Conservation (phyloP, 2,329 filamentous ascomycete genomes). For the Beauveria caledonica region DNA sequence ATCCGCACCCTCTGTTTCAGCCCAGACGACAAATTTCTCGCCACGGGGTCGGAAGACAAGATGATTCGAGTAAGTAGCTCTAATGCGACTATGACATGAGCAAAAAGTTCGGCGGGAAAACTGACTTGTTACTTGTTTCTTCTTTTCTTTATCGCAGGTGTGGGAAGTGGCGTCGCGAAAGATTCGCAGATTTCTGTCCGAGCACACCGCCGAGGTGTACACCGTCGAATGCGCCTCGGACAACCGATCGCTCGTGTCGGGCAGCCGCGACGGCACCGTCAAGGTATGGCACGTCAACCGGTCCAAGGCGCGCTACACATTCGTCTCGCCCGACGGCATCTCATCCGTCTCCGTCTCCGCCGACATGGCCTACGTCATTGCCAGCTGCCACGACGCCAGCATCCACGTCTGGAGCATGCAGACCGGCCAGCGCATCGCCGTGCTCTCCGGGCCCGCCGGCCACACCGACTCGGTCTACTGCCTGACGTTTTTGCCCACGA, state of each 20-base stretch:
- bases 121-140: not conserved
- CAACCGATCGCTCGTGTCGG: constrained; percentile 87
- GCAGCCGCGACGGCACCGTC: constrained; percentile 88
- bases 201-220: constrained; percentile 97
- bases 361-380: constrained; percentile 86
- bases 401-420: constrained; percentile 93
- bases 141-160: constrained; percentile 46
- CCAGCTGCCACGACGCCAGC: constrained; percentile 92
- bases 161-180: constrained; percentile 82
- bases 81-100: not conserved
- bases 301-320: constrained; percentile 70
- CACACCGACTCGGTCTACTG: constrained; percentile 97
- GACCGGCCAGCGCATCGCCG: constrained; percentile 70
- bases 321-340: constrained; percentile 91
- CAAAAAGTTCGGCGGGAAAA: not conserved
- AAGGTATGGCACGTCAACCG: constrained; percentile 92
- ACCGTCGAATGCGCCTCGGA: constrained; percentile 91
- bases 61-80: constrained; percentile 69
- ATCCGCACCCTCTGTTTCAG: constrained; percentile 98
- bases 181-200: constrained; percentile 85
- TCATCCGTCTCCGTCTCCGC: constrained; percentile 96
- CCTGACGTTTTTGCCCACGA: constrained; percentile 84
- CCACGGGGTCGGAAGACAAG: constrained; percentile 95
- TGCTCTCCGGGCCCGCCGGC: constrained; percentile 82
- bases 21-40: constrained; percentile 85